A percentile compares a stretch with the other conserved stretches of the same genome.
phyloP scores from a whole-genome alignment of 106 monocot species.

The Dioscorea alata region DNA sequence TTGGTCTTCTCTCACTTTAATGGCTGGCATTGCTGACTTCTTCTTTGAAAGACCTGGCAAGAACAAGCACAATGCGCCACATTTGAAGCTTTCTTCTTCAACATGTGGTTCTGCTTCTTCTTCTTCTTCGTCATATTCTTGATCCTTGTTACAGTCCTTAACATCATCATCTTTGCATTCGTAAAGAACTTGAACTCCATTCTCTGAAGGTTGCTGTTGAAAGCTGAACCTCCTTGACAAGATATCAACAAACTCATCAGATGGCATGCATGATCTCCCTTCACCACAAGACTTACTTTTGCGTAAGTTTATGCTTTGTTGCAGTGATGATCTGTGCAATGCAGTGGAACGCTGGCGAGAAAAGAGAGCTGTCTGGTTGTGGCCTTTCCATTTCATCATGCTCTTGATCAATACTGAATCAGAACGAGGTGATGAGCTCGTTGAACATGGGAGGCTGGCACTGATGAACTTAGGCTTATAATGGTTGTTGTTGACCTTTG shows the following conservation, averaged over 20 bases:
- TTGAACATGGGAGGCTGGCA: conserved; percentile 12
- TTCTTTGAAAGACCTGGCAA: conserved; percentile 41
- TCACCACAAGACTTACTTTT: conserved; percentile 66
- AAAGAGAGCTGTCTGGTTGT: neutral
- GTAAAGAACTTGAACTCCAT: conserved; percentile 7
- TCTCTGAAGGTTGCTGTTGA: neutral
- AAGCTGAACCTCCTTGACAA: conserved; percentile 18
- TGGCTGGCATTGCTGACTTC: conserved; percentile 18
- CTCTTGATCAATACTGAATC: neutral
- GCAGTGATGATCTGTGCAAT: neutral
- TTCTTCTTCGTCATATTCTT: neutral
- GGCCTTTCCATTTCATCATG: conserved; percentile 12
- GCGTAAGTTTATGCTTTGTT: conserved; percentile 6
- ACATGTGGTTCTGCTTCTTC: neutral
- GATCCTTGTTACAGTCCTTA: neutral
- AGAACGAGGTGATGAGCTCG: conserved; percentile 7
- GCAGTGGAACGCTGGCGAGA: conserved; percentile 10
- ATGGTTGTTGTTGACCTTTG: neutral
- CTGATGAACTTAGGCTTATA: conserved; percentile 5
- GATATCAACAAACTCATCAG: conserved; percentile 61
- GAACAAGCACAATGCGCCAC: conserved; percentile 47
- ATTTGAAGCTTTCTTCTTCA: conserved; percentile 33
- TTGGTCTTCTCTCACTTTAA: conserved; percentile 1
- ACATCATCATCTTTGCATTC: conserved; percentile 3
- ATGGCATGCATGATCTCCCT: conserved; percentile 36